Evolutionary conservation across 2,329 filamentous ascomycete genomes (phyloP).

Genomic region (Aspergillus spinulosporus): DNA sequence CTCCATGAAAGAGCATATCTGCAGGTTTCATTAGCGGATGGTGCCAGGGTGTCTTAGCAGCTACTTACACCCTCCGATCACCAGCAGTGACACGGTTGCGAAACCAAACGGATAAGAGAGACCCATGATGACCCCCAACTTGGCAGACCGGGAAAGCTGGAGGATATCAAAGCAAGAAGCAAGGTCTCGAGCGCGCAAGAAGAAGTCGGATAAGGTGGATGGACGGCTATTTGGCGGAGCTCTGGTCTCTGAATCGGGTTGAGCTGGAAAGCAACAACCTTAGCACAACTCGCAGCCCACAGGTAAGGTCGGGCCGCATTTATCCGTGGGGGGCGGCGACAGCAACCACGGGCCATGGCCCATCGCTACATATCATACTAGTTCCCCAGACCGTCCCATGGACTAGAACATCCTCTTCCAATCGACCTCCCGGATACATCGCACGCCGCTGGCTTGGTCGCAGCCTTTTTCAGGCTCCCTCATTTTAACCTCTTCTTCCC

Average conservation of each 20-base stretch:
- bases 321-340: constrained; percentile 26
- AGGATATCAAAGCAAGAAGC: constrained; percentile 22
- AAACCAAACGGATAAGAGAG: constrained; percentile 69
- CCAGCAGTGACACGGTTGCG: constrained; percentile 65
- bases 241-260: constrained; percentile 11
- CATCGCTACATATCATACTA: constrained; percentile 2
- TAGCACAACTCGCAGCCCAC: not conserved
- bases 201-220: constrained; percentile 15
- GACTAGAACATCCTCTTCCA: constrained; percentile 7
- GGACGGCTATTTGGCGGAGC: constrained; percentile 17
- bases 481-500: constrained; percentile 2
- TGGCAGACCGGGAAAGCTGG: constrained; percentile 18
- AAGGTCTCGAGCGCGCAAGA: constrained; percentile 23
- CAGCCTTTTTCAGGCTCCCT: not conserved
- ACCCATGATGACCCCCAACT: constrained; percentile 60
- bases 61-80: constrained; percentile 76
- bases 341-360: constrained; percentile 6
- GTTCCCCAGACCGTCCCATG: constrained; percentile 13
- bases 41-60: constrained; percentile 5
- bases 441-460: constrained; percentile 15
- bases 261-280: constrained; percentile 16
- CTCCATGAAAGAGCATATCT: constrained; percentile 99
- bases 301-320: constrained; percentile 29
- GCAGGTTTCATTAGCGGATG: constrained; percentile 22
- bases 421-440: constrained; percentile 16